A percentile compares a stretch with the other conserved stretches of the same genome.
These are phyloP conservation scores for Perkinsus olseni DNA, from an alignment of 169 alveolate species.

Conservation along the genomic window DNA sequence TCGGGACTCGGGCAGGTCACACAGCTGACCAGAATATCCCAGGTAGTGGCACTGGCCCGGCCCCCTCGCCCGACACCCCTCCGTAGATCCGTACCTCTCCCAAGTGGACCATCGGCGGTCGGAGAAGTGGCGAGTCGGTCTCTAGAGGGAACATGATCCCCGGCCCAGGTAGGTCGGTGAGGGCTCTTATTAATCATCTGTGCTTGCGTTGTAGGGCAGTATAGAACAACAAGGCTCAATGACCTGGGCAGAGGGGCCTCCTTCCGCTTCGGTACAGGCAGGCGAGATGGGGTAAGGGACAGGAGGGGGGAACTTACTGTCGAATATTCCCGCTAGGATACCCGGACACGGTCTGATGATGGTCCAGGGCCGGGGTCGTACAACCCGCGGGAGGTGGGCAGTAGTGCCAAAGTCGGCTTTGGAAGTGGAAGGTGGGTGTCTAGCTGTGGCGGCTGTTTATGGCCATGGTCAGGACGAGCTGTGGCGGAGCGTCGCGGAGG, in stretches of 20 bases:
- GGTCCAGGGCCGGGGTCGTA: neutral
- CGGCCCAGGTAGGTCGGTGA: neutral
- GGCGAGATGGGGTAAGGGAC: neutral
- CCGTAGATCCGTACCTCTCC: neutral
- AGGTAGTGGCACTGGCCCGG: neutral
- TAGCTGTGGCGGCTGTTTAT: neutral
- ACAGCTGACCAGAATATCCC: neutral
- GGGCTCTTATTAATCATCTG: neutral
- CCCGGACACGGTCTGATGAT: neutral
- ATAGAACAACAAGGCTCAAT: neutral
- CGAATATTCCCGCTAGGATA: no score
- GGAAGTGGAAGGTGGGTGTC: neutral
- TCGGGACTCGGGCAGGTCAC: neutral
- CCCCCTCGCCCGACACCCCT: no score
- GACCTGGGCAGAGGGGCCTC: neutral
- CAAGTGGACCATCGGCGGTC: neutral
- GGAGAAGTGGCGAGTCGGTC: neutral
- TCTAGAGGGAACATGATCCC: neutral
- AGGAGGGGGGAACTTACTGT: neutral
- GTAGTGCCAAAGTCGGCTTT: neutral
- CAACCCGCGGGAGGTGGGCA: neutral
- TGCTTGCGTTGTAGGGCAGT: neutral
- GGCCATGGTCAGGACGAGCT: neutral
- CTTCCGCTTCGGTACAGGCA: neutral
- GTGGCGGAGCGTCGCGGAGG: neutral